Percentiles rank a stretch among this genome's conserved stretches.
Conservation (phyloP, 306 rosid species). For the Prinsepia uniflora region DNA sequence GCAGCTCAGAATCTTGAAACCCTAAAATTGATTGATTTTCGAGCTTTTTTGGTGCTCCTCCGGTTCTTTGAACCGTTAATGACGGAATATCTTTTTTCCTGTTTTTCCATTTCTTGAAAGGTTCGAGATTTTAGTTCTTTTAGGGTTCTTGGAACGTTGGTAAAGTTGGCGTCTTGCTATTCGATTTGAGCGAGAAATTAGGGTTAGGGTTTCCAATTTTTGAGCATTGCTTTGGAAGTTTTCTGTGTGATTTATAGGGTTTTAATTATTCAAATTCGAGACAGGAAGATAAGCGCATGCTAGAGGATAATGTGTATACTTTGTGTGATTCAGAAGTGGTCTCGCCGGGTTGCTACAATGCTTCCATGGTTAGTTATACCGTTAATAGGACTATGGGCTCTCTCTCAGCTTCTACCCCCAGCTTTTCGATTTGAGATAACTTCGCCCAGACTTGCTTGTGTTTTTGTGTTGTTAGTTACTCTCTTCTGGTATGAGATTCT, state of each 20-base stretch:
- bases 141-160: constrained; percentile 69
- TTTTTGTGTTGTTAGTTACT: constrained; percentile 85
- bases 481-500: constrained; percentile 98
- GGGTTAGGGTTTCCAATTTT: constrained; percentile 52
- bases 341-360: constrained; percentile 99
- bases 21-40: constrained; percentile 26
- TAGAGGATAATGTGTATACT: constrained; percentile 99
- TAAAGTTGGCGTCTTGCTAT: constrained; percentile 22
- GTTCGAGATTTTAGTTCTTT: constrained; percentile 40
- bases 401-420: constrained; percentile 97
- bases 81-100: constrained; percentile 26
- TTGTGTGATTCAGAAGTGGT: constrained; percentile 99
- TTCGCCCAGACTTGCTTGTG: constrained; percentile 90
- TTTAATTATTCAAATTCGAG: constrained; percentile 35
- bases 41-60: constrained; percentile 16
- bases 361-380: constrained; percentile 99
- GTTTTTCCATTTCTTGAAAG: constrained; percentile 7
- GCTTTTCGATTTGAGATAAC: constrained; percentile 95
- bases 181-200: constrained; percentile 35
- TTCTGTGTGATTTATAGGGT: constrained; percentile 37
- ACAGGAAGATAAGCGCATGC: constrained; percentile 56
- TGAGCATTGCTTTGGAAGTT: constrained; percentile 30
- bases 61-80: constrained; percentile 31
- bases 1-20: constrained; percentile 8
- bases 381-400: constrained; percentile 88